Conservation (phyloP, 345 rosid species). For the Salix brachista region DNA sequence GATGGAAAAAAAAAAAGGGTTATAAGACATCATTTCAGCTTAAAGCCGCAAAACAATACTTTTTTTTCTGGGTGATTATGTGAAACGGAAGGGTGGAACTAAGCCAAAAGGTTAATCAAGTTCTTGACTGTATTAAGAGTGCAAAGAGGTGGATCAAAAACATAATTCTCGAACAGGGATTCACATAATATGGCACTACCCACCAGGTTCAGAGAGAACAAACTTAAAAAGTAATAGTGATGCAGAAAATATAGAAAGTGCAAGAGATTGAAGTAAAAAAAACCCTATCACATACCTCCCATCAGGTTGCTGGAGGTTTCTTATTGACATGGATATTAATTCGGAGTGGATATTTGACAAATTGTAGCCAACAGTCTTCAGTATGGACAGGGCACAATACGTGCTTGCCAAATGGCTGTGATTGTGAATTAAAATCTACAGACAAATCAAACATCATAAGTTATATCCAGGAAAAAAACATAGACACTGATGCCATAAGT, state of each 20-base stretch:
- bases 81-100: neutral
- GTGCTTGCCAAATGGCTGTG: conserved; percentile 82
- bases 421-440: conserved; percentile 50
- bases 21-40: neutral
- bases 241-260: neutral
- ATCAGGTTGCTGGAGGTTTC: conserved; percentile 76
- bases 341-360: conserved; percentile 47
- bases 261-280: neutral
- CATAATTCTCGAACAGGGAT: neutral
- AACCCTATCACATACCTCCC: conserved; percentile 54
- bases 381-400: conserved; percentile 73
- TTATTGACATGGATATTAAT: conserved; percentile 56
- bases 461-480: neutral
- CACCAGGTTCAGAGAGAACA: neutral
- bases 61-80: neutral
- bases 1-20: neutral
- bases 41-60: no score
- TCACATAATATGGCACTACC: neutral
- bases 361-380: conserved; percentile 57
- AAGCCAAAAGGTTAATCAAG: neutral
- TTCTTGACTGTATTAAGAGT: neutral
- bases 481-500: neutral
- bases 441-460: conserved; percentile 16
- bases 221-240: neutral
- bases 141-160: neutral